Base-by-base conservation (phyloP, 352 stramenopile species). In the Thalassiosira pacifica region DNA sequence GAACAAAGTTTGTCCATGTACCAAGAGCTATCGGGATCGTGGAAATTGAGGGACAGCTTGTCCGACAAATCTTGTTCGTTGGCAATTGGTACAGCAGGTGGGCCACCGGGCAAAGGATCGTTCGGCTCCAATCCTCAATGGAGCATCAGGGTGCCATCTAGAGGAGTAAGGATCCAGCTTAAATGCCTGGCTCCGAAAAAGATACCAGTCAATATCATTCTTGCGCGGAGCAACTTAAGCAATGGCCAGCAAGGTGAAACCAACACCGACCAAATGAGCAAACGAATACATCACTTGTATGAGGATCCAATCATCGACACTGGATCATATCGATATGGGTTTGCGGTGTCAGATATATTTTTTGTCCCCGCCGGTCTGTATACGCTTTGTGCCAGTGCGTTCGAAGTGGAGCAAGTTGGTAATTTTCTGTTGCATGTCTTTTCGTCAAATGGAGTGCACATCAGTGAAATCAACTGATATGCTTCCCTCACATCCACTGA, bases 111-210 rank as follows among this genome's bases (percentile, higher is more conserved):
- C 1, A 86, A 83, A 53, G 64, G 83, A 24, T 78, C 60, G 8
- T 91, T 88, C 76, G 83, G 82, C 29, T 79, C 70, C 10, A 94
- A 94, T 78, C 88, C 88, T 2, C 90, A 92, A 79, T 93, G 82
- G 78, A 73, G 40, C 42, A 27, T 92, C 0, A 57, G 45, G 26
- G 42, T 92, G 24, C 42, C 73, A 26, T 13, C 67, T 22, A 68
- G 32, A 60, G 69, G 79, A 31, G 65, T 55, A 24, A 81, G 45
- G 22, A 52, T 94, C 19, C 86, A 93, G 71, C 31, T 91, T 26
- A 83, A 86, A 69, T 93, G 87, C 45, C 82, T 73, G 37, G 75
- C 79, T 2, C 29, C 27, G 11, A 91, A 90, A 68, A 75, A 59
- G 22, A 61, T 89, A 42, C 80, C 90, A 63, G 45, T 90, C 0